Conservation (phyloP, 2,329 filamentous ascomycete genomes). For the Cladosporium sphaerospermum region DNA sequence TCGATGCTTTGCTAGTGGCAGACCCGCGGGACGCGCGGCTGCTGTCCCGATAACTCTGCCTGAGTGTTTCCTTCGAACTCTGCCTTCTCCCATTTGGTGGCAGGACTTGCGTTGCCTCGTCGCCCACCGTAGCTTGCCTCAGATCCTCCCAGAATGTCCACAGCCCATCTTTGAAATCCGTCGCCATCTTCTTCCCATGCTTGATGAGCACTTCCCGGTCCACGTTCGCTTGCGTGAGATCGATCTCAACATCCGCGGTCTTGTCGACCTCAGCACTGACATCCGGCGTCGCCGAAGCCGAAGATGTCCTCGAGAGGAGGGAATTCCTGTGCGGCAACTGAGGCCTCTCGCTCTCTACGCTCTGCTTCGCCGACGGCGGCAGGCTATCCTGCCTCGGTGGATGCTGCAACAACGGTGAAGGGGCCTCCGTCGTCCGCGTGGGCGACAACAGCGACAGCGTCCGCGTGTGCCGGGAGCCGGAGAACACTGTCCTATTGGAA, state of each 20-base stretch:
- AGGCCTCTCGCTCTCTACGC: slow-evolving; percentile 11
- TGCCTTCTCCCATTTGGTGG: slow-evolving; percentile 26
- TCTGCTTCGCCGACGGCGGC: slow-evolving; percentile 8
- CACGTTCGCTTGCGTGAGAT: slow-evolving; percentile 34
- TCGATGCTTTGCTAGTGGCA: slow-evolving; percentile 15
- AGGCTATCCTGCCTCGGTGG: slow-evolving; percentile 24
- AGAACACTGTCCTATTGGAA: slow-evolving; percentile 55
- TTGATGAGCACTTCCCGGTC: slow-evolving; percentile 48
- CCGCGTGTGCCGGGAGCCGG: slow-evolving; percentile 55
- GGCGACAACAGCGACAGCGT: slow-evolving; percentile 78
- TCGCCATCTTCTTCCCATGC: slow-evolving; percentile 70
- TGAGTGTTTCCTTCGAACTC: slow-evolving; percentile 23
- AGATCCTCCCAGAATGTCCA: slow-evolving; percentile 96
- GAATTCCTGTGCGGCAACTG: slow-evolving; percentile 6
- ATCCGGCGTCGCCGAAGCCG: slow-evolving; percentile 19
- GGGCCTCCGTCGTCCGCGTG: neutral
- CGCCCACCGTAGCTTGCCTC: slow-evolving; percentile 88
- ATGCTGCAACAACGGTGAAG: neutral
- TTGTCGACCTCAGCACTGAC: slow-evolving; percentile 21
- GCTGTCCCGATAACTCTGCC: neutral
- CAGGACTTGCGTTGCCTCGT: slow-evolving; percentile 68
- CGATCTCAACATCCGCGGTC: slow-evolving; percentile 19
- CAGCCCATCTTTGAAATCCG: slow-evolving; percentile 81
- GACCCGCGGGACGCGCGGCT: slow-evolving; percentile 15
- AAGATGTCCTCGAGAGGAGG: slow-evolving; percentile 2